Percentiles rank a stretch among this genome's conserved stretches.
These are phyloP conservation scores for Cyberlindnera samutprakarnensis DNA, from an alignment of 805 yeast species.

Conservation along the genomic window DNA sequence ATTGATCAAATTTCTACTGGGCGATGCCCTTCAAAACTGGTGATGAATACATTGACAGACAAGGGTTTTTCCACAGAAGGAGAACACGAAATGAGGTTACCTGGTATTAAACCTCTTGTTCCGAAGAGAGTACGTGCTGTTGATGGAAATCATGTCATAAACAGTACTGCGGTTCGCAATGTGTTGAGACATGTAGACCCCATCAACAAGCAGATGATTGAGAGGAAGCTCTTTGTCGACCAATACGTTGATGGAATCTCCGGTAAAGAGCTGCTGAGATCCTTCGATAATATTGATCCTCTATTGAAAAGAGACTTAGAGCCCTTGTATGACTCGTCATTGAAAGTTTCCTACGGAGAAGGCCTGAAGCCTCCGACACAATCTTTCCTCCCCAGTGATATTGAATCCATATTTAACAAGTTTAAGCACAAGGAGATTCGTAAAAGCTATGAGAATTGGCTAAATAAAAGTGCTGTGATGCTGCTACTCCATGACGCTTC, in stretches of 20 bases:
- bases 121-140: background rate
- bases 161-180: background rate
- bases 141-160: background rate
- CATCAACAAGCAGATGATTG: conserved; percentile 8
- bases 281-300: conserved; percentile 8
- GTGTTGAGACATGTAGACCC: conserved; percentile 4
- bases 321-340: conserved; percentile 4
- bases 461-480: conserved; percentile 4
- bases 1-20: too few species aligned
- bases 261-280: conserved; percentile 1
- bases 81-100: too few species aligned
- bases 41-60: too few species aligned
- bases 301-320: conserved; percentile 8
- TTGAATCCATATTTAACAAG: conserved; percentile 5
- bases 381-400: conserved; percentile 3
- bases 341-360: conserved; percentile 4
- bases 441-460: conserved; percentile 2
- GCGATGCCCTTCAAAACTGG: too few species aligned
- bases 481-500: conserved; percentile 7
- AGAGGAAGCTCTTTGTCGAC: conserved; percentile 12
- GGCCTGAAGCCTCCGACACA: background rate
- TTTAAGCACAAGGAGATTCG: conserved; percentile 4
- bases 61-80: too few species aligned
- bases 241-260: conserved; percentile 7
- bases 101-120: background rate